Evolutionary conservation across 768 basidiomycete species (phyloP), one percentile per base, ranked within the genome.

Genomic region (Rubroboletus satanas): DNA sequence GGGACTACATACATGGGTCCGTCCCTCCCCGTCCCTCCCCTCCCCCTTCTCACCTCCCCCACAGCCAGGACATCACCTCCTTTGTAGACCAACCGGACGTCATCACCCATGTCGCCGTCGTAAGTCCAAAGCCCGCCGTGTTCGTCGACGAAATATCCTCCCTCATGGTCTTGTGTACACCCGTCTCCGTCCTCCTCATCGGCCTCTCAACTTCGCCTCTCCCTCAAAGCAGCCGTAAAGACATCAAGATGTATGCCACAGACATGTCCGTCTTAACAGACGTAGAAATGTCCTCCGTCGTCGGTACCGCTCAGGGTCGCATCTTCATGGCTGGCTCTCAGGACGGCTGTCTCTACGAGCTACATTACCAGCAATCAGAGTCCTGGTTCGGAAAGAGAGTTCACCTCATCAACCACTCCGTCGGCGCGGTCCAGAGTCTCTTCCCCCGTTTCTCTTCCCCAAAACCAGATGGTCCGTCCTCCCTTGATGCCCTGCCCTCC

Each of bases 1-100:
- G 97, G 97, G 93, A 99, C 71, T 99, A 97, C 69, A 75, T 85
- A 35, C 90, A 96, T 62, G 92, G 93, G 95, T 96, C 61, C 52
- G 88, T 76, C 39, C 26, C 15, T 44, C 12, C 49, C 41, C 23
- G n/a, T 49, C 39, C 53, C 11, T 31, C 33, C 52, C 4, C 23
- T 3, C 11, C 49, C 26, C 47, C 52, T 51, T 14, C 39, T 60
- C 58, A 53, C 43, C 48, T 15, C 48, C 41, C 54, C 54, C 52
- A 42, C 59, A 89, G 93, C n/a, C 86, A 90, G 70, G 92, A 94
- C 68, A 86, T 97, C 60, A 87, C 82, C 60, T 91, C 91, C n/a
- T 96, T 90, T 67, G 84, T 89, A 33, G 93, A 96, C 68, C 90
- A 96, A 66, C 82, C 87, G 15, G 90, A 97, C 62, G 83, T 90